A percentile compares a stretch with the other conserved stretches of the same genome.
These are phyloP conservation scores for Marasmius tenuissimus DNA, from an alignment of 1,284 basidiomycete genomes.

Conservation along the genomic window DNA sequence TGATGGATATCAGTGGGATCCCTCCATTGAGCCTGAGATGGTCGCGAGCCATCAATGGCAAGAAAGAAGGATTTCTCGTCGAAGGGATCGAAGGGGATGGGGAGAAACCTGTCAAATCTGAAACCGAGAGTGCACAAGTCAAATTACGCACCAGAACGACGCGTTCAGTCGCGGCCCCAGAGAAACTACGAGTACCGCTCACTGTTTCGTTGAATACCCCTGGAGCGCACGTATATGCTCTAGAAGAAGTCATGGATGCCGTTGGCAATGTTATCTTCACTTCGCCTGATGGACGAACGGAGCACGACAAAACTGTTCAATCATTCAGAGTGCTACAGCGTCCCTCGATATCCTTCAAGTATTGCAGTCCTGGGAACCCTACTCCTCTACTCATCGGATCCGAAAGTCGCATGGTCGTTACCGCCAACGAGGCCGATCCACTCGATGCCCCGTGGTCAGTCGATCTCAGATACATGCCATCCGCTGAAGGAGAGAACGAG, in stretches of 20 bases:
- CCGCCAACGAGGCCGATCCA: constrained; percentile 50
- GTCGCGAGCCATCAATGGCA: constrained; percentile 66
- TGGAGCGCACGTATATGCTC: constrained; percentile 66
- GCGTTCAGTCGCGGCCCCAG: constrained; percentile 36
- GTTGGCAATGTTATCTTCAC: constrained; percentile 69
- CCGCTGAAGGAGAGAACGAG: constrained; percentile 34
- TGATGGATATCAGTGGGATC: constrained; percentile 74
- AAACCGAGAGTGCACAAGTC: constrained; percentile 9
- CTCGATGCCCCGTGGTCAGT: constrained; percentile 72
- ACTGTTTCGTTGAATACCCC: constrained; percentile 59
- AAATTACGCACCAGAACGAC: constrained; percentile 10
- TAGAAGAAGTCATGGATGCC: constrained; percentile 75
- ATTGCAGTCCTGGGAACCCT: constrained; percentile 74
- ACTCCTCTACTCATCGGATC: constrained; percentile 75
- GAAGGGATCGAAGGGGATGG: constrained; percentile 77
- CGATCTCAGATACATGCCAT: constrained; percentile 58
- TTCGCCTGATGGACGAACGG: constrained; percentile 30
- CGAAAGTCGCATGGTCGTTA: constrained; percentile 53
- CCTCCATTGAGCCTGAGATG: constrained; percentile 79
- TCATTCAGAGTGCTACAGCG: constrained; percentile 77
- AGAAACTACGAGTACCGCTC: constrained; percentile 67
- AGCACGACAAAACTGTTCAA: constrained; percentile 51
- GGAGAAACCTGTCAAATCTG: constrained; percentile 12
- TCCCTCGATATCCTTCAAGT: constrained; percentile 72
- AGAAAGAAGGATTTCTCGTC: constrained; percentile 69